Percentiles rank a stretch among this genome's conserved stretches.
These are phyloP conservation scores for Sporothrix brasiliensis DNA, from an alignment of 2,329 filamentous ascomycete genomes.

Conservation along the genomic window DNA sequence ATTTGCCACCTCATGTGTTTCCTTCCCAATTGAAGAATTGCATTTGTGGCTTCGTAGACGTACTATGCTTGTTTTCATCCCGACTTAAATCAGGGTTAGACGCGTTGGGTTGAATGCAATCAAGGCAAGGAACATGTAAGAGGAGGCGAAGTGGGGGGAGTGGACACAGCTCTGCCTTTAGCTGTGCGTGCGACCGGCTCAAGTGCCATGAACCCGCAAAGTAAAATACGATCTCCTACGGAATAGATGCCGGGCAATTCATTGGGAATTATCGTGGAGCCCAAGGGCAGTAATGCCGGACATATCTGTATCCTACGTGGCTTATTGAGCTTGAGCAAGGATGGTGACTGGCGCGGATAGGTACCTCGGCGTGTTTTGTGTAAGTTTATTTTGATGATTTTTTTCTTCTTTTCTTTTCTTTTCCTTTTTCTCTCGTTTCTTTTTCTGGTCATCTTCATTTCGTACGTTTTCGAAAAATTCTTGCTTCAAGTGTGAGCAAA, in stretches of 20 bases:
- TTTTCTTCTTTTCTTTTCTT: background rate
- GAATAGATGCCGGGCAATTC: background rate
- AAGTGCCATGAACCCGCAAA: background rate
- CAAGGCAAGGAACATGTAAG: conserved; percentile 22
- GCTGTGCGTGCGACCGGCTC: conserved; percentile 20
- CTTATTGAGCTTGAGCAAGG: conserved; percentile 15
- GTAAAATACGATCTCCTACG: background rate
- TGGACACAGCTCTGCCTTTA: conserved; percentile 12
- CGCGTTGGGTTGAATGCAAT: conserved; percentile 8
- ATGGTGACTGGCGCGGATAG: conserved; percentile 19
- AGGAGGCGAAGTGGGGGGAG: conserved; percentile 22
- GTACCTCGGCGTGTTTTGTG: background rate
- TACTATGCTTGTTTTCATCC: conserved; percentile 16
- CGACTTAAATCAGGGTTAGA: conserved; percentile 22
- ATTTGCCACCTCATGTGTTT: conserved; percentile 7
- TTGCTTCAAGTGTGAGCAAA: background rate
- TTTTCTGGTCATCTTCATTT: background rate
- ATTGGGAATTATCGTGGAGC: conserved; percentile 12
- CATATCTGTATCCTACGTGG: conserved; percentile 9
- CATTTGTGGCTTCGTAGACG: too few relatives aligned
- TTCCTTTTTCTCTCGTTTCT: background rate
- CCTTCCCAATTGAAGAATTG: conserved; percentile 3
- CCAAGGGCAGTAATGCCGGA: background rate
- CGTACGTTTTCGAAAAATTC: background rate
- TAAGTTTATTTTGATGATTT: background rate